Percentiles rank a stretch among this genome's conserved stretches.
Evolutionary conservation across 306 rosid species (phyloP).

Genomic region (Hippophae gyantsensis): DNA sequence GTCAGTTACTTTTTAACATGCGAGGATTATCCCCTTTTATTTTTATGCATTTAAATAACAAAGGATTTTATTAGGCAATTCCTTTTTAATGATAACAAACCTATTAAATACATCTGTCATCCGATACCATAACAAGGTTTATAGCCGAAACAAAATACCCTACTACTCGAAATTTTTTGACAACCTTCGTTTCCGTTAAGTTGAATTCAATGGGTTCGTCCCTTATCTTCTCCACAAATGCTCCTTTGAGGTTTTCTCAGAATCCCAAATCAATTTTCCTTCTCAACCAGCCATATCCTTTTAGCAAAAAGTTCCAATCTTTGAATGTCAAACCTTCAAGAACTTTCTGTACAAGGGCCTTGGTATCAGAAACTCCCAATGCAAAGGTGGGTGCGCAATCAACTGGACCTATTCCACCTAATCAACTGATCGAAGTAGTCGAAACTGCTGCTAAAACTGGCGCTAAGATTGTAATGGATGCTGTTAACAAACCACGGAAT

Average conservation of each 20-base stretch:
- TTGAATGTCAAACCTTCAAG: slow-evolving; percentile 24
- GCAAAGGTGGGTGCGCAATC: slow-evolving; percentile 55
- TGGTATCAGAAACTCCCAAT: slow-evolving; percentile 41
- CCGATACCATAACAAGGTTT: too few relatives aligned
- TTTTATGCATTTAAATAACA: too few relatives aligned
- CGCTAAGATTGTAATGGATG: slow-evolving; percentile 97
- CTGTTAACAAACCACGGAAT: slow-evolving; percentile 82
- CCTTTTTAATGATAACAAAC: too few relatives aligned
- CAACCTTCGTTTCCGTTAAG: not conserved
- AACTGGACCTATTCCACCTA: slow-evolving; percentile 47
- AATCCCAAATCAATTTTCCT: slow-evolving; percentile 23
- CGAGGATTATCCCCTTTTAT: too few relatives aligned
- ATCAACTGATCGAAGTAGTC: slow-evolving; percentile 70
- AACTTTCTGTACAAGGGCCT: slow-evolving; percentile 29
- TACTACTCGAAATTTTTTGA: too few relatives aligned
- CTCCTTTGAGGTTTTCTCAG: slow-evolving; percentile 24
- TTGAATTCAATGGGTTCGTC: slow-evolving; percentile 30
- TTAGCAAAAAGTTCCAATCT: slow-evolving; percentile 14
- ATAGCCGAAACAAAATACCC: too few relatives aligned
- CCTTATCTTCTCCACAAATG: slow-evolving; percentile 31
- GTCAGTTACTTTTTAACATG: too few relatives aligned
- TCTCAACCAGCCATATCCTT: slow-evolving; percentile 7
- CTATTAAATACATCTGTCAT: too few relatives aligned
- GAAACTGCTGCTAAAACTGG: slow-evolving; percentile 83
- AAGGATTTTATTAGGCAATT: too few relatives aligned